A percentile compares a stretch with the other conserved stretches of the same genome.
These are phyloP conservation scores for Xylaria sp. DNA, from an alignment of 2,329 filamentous ascomycete genomes.

Conservation along the genomic window DNA sequence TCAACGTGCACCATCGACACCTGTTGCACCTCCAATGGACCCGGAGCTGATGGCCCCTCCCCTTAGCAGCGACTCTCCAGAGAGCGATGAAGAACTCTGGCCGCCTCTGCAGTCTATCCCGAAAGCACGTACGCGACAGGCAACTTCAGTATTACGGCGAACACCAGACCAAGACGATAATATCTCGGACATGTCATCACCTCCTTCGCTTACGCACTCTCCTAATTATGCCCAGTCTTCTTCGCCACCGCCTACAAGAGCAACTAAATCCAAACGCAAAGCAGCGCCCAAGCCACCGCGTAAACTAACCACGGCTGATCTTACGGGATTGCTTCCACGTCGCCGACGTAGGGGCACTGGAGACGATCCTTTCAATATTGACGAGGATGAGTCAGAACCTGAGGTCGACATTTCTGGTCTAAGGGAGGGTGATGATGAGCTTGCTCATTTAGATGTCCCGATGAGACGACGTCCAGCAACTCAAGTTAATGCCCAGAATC, in stretches of 20 bases:
- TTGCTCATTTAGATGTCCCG: slow-evolving; percentile 59
- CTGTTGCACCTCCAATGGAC: slow-evolving; percentile 52
- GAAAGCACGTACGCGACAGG: slow-evolving; percentile 54
- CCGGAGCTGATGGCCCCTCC: slow-evolving; percentile 67
- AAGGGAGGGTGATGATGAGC: slow-evolving; percentile 66
- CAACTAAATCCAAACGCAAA: slow-evolving; percentile 50
- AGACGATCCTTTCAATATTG: slow-evolving; percentile 56
- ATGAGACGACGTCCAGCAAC: slow-evolving; percentile 51
- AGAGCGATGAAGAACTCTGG: slow-evolving; percentile 59
- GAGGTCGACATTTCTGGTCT: slow-evolving; percentile 62
- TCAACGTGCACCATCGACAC: slow-evolving; percentile 51
- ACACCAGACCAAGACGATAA: slow-evolving; percentile 56
- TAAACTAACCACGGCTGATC: slow-evolving; percentile 65
- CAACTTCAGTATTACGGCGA: slow-evolving; percentile 46
- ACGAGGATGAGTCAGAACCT: slow-evolving; percentile 56
- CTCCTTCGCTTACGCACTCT: slow-evolving; percentile 74
- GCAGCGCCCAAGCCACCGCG: slow-evolving; percentile 52
- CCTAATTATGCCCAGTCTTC: slow-evolving; percentile 62
- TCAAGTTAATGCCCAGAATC: slow-evolving; percentile 45
- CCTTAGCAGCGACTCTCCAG: slow-evolving; percentile 62
- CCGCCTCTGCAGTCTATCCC: slow-evolving; percentile 64
- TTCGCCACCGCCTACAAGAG: slow-evolving; percentile 46
- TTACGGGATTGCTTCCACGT: slow-evolving; percentile 65
- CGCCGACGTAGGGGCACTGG: slow-evolving; percentile 56
- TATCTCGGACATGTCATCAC: slow-evolving; percentile 69